These are phyloP conservation scores for Ramularia collo-cygni DNA, from an alignment of 2,329 filamentous ascomycete species.

Conservation along the genomic window DNA sequence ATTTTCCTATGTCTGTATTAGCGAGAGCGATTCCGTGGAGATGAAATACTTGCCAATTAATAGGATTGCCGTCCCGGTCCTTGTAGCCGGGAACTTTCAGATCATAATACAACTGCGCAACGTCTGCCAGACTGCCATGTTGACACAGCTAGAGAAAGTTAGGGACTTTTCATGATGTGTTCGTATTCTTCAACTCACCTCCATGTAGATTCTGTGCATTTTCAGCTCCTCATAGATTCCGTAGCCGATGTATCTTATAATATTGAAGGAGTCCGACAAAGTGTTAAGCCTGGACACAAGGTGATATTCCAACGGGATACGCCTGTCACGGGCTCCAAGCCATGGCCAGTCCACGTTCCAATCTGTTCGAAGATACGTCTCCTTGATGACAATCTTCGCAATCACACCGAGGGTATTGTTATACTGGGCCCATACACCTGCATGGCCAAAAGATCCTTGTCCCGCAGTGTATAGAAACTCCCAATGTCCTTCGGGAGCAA, in stretches of 20 bases:
- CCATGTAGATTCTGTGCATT: conserved; percentile 4
- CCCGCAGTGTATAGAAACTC: conserved; percentile 1
- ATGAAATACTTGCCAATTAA: no score
- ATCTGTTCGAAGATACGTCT: neutral
- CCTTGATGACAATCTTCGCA: conserved; percentile 4
- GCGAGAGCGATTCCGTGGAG: no score
- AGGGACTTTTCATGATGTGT: no score
- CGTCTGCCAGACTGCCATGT: neutral
- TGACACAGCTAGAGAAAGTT: neutral
- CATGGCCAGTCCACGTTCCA: conserved; percentile 1
- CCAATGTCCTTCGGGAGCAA: neutral
- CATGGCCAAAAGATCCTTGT: conserved; percentile 1
- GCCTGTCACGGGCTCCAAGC: neutral
- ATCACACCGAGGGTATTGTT: neutral
- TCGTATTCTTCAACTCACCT: neutral
- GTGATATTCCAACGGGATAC: neutral
- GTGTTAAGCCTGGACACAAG: conserved; percentile 1
- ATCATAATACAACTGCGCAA: no score
- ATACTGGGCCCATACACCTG: conserved; percentile 1
- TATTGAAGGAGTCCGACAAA: conserved; percentile 1
- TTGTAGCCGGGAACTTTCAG: no score
- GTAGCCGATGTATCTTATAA: conserved; percentile 1
- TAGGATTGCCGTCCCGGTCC: no score
- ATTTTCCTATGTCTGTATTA: neutral
- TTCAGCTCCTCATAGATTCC: conserved; percentile 4